phyloP scores from a whole-genome alignment of 164 flowering plant species.

The Santalum album region DNA sequence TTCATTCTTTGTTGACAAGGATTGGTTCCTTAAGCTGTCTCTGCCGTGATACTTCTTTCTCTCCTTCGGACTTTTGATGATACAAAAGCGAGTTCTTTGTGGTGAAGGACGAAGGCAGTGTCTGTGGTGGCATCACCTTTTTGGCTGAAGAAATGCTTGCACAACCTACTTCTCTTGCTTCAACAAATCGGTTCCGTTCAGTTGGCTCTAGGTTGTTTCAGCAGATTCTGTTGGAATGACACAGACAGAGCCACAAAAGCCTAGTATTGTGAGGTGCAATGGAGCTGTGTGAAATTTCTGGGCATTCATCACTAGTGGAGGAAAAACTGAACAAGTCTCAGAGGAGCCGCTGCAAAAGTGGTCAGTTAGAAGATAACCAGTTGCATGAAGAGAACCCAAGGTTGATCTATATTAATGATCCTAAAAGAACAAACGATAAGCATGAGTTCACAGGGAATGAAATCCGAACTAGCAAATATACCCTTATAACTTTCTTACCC shows the following conservation, averaged over 20 bases:
- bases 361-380: constrained; percentile 43
- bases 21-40: constrained; percentile 26
- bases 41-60: constrained; percentile 20
- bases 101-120: constrained; percentile 14
- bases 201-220: constrained; percentile 22
- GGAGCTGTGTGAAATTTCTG: constrained; percentile 55
- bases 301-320: constrained; percentile 27
- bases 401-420: constrained; percentile 67
- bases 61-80: constrained; percentile 29
- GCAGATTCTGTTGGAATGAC: constrained; percentile 36
- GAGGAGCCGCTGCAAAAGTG: constrained; percentile 42
- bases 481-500: constrained; percentile 73
- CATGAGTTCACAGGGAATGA: constrained; percentile 83
- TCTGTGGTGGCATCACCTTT: constrained; percentile 12
- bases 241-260: constrained; percentile 27
- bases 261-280: constrained; percentile 56
- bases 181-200: constrained; percentile 15
- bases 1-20: constrained; percentile 8
- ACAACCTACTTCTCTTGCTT: constrained; percentile 4
- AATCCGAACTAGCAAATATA: constrained; percentile 83
- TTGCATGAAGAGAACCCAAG: constrained; percentile 45
- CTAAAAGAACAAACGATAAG: constrained; percentile 69
- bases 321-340: constrained; percentile 41
- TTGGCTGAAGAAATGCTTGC: constrained; percentile 6
- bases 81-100: constrained; percentile 12